Evolutionary conservation across 352 stramenopile genomes (phyloP), one percentile per base, ranked within the genome.

Genomic region (Globisporangium nunn): DNA sequence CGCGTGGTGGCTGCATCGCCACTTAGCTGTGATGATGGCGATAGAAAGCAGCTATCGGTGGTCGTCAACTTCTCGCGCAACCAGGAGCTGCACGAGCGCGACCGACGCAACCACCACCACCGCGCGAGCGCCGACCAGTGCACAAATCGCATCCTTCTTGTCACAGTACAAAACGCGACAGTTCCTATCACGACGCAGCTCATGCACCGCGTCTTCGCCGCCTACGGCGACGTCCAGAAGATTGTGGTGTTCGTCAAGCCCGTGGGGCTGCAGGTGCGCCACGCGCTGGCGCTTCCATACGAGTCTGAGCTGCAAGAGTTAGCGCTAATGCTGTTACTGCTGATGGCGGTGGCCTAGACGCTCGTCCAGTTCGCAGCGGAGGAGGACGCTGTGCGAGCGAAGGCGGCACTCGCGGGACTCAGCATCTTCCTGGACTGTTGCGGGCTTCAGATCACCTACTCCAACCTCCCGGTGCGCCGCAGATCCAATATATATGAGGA

Each of bases 121-220:
- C 37, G 31, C 11, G 3, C 11, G 3, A 28, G 58, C 30, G 39
- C 51, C 29, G 63, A 44, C 6, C 63, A 69, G 30, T 4, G 11
- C 37, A 63, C 55, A 57, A 85, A 87, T 52, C 74, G 74, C 50
- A 87, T 87, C 52, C 43, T 87, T 62, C 69, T 87, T 28, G 71
- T 85, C 15, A 87, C 76, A n/a, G 70, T 87, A 44, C 76, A 87
- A 61, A 85, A 83, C 58, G 74, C 76, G 28, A 81, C 71, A 54
- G 81, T 80, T 41, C 74, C 72, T 10, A 78, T 87, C 61, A 80
- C 74, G 39, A 78, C 71, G 0, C 72, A 85, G 18, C 64, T 87
- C 52, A 72, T 87, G 46, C 41, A 72, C 51, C 56, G 56, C 23
- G 66, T 85, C 55, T 87, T 85, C 56, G 59, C 63, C 46, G 61